A percentile compares a stretch with the other conserved stretches of the same genome.
Conservation (phyloP, 306 rosid species). For the Prunus dulcis region DNA sequence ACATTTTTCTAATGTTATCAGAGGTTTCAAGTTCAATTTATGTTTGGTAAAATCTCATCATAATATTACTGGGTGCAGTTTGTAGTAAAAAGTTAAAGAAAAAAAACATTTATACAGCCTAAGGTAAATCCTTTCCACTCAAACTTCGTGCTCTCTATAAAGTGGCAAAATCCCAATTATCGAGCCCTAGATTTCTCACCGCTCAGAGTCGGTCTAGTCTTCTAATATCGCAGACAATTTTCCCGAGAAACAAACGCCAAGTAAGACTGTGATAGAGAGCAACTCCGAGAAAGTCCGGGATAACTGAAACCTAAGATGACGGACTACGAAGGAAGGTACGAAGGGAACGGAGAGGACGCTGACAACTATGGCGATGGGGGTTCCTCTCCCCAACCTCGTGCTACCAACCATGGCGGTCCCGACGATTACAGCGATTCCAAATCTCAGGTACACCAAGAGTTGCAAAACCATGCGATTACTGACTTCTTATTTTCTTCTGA, state of each 20-base stretch:
- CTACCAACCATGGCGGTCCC: constrained; percentile 33
- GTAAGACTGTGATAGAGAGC: neutral
- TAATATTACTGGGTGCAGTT: neutral
- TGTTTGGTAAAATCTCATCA: neutral
- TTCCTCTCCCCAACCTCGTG: constrained; percentile 61
- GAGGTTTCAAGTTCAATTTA: no score
- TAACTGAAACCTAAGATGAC: constrained; percentile 41
- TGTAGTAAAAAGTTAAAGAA: neutral
- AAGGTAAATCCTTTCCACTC: no score
- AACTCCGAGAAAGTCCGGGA: neutral
- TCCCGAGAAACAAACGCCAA: neutral
- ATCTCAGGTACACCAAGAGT: constrained; percentile 46
- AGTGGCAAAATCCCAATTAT: no score
- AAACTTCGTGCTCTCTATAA: no score
- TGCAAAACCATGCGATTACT: neutral
- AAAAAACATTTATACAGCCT: neutral
- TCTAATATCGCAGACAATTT: constrained; percentile 1
- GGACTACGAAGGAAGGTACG: constrained; percentile 77
- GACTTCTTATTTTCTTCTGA: neutral
- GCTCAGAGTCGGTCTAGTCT: neutral
- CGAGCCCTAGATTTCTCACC: constrained; percentile 29
- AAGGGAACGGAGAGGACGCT: constrained; percentile 58
- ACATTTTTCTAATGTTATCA: no score
- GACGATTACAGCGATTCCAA: constrained; percentile 66
- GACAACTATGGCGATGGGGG: constrained; percentile 50